A percentile compares a stretch with the other conserved stretches of the same genome.
Evolutionary conservation across 176 grass and related monocot species (phyloP).

Genomic region (Avena sativa): DNA sequence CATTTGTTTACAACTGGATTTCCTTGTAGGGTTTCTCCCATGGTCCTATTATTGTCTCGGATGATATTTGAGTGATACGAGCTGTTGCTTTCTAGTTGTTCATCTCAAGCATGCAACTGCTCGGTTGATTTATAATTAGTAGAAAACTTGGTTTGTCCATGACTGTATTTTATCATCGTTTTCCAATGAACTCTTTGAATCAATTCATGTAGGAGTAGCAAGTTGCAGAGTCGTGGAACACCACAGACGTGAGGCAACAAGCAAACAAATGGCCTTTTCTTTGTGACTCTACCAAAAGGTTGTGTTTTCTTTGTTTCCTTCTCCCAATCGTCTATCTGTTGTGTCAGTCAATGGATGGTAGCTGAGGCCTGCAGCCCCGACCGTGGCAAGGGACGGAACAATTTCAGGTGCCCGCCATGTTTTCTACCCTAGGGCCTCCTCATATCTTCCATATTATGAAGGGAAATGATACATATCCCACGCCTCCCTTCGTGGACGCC

Average conservation of each 20-base stretch:
- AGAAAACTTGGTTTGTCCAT: neutral
- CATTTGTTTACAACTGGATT: conserved; percentile 33
- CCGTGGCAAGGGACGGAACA: neutral
- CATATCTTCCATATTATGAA: too few species aligned
- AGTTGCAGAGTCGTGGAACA: neutral
- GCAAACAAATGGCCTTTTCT: neutral
- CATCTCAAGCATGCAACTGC: conserved; percentile 29
- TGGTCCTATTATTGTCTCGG: neutral
- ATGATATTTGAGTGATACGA: neutral
- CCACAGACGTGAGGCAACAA: neutral
- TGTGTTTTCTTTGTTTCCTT: neutral
- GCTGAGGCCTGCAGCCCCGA: neutral
- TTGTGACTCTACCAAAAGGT: neutral
- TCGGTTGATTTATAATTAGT: neutral
- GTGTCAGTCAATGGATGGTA: conserved; percentile 44
- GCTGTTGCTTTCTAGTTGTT: conserved; percentile 30
- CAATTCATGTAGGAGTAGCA: neutral
- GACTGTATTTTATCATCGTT: neutral
- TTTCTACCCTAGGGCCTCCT: neutral
- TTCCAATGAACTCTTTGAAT: neutral
- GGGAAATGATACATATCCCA: too few species aligned
- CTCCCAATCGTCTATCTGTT: neutral
- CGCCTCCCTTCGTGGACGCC: too few species aligned
- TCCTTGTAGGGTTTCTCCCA: conserved; percentile 30
- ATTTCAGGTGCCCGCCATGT: conserved; percentile 4